phyloP scores from a whole-genome alignment of 179 eudicot genomes.

The Patellifolia procumbens region DNA sequence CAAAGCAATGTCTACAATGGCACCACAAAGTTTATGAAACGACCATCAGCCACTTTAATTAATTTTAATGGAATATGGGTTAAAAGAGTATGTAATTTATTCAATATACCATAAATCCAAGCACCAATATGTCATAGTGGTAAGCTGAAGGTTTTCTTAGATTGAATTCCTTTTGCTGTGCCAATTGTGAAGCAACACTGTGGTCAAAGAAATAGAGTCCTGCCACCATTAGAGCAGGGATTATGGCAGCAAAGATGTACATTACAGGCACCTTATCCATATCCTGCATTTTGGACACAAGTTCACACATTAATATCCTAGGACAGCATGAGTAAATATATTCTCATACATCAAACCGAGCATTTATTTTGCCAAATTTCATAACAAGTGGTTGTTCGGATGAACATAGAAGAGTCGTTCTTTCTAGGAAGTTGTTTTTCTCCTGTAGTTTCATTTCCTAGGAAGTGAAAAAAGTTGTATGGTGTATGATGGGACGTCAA shows the following conservation, averaged over 20 bases:
- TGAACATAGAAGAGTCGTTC: too few relatives aligned
- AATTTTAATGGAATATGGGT: neutral
- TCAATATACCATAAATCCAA: slow-evolving; percentile 54
- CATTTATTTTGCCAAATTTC: too few relatives aligned
- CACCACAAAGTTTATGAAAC: neutral
- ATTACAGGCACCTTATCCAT: slow-evolving; percentile 52
- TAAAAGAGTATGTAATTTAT: neutral
- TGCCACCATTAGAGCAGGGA: slow-evolving; percentile 69
- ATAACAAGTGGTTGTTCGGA: too few relatives aligned
- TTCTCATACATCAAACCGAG: too few relatives aligned
- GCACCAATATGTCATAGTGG: slow-evolving; percentile 61
- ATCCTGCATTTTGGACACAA: slow-evolving; percentile 39
- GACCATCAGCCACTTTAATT: neutral
- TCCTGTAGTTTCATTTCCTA: too few relatives aligned
- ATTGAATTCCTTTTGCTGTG: slow-evolving; percentile 71
- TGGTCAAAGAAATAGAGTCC: slow-evolving; percentile 68
- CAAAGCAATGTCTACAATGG: slow-evolving; percentile 50
- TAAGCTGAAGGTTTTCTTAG: slow-evolving; percentile 60
- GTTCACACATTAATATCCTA: neutral
- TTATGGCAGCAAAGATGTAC: slow-evolving; percentile 57
- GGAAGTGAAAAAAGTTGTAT: too few relatives aligned
- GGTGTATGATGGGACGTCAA: too few relatives aligned
- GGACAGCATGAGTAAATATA: neutral
- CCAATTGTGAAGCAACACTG: slow-evolving; percentile 66
- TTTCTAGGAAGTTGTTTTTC: too few relatives aligned